phyloP scores from a whole-genome alignment of 345 rosid genomes.

The Physaria fendleri region DNA sequence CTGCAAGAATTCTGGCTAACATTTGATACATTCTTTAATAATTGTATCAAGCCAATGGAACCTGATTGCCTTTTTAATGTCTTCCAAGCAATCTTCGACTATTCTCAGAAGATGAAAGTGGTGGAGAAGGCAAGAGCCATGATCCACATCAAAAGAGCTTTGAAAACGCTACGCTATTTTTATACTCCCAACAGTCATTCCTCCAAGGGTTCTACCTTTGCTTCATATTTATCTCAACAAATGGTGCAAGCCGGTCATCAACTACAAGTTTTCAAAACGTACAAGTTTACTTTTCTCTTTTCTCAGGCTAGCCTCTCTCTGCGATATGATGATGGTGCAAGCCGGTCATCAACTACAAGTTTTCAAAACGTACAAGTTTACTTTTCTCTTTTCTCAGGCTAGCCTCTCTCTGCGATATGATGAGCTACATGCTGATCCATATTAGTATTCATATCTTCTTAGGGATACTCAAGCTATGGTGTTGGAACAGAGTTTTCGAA shows the following conservation, averaged over 20 bases:
- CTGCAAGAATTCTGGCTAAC: neutral
- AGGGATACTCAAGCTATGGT: no score
- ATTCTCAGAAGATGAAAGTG: slow-evolving; percentile 42
- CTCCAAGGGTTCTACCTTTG: slow-evolving; percentile 78
- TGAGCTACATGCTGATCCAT: slow-evolving; percentile 89
- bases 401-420: no score
- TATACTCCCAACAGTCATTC: slow-evolving; percentile 73
- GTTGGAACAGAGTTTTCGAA: slow-evolving; percentile 76
- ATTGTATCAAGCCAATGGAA: slow-evolving; percentile 85
- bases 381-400: no score
- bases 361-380: slow-evolving; percentile 74
- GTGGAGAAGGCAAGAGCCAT: slow-evolving; percentile 37
- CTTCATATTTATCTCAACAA: slow-evolving; percentile 69
- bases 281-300: no score
- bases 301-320: no score
- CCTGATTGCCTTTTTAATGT: slow-evolving; percentile 78
- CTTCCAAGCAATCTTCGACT: slow-evolving; percentile 76
- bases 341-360: slow-evolving; percentile 93
- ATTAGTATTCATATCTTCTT: no score
- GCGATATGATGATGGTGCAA: no score
- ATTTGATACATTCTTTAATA: slow-evolving; percentile 9
- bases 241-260: slow-evolving; percentile 92
- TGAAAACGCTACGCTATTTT: slow-evolving; percentile 58
- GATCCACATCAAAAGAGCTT: slow-evolving; percentile 46
- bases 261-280: slow-evolving; percentile 71